Base-by-base conservation (phyloP, 2,329 filamentous ascomycete species). In the Colletotrichum acutatum region DNA sequence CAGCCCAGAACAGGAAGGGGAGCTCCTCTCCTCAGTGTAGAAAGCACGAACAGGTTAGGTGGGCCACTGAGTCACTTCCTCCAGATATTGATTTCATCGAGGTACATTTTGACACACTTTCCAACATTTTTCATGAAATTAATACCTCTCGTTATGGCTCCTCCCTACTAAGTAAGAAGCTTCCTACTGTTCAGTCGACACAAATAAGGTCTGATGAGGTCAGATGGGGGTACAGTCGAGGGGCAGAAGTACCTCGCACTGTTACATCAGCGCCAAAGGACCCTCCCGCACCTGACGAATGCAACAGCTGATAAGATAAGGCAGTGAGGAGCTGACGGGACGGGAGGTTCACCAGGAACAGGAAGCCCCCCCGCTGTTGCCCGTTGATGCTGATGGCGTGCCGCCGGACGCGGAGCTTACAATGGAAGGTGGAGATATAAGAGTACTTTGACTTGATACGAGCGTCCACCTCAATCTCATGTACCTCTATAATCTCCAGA, bases 211-310 rank as follows among this genome's bases (percentile, higher is more conserved):
- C 34, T 37, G 3, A 42, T 37, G 14, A 46, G 58, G 42, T 42
- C 46, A 22, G 37, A 26, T 49, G 16, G 26, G 16, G 14, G 24
- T 11, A 69, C 66, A 56, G 66, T 69, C 30, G 19, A 16, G 1
- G 11, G 12, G 8, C 8, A 1, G 8, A 16, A 3, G 5, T 14
- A 37, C 14, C 14, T 59, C 65, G 69, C 69, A 72, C 69, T 64
- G 69, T 64, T 72, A 66, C 70, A 72, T 72, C 68, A 42, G 58
- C 66, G 22, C 16, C 52, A 30, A 30, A 28, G 32, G 34, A 24
- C 24, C 49, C 49, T 24, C 42, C 34, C n/a, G 56, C 56, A 26
- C 37, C 8, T 30, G 32, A 22, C 54, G 70, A 64, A 72, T 69
- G 69, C 69, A 68, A 72, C 69, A 60, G 66, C 42, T 26, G 58